These are phyloP conservation scores for Pseudogymnoascus sp. DNA, from an alignment of 2,329 filamentous ascomycete genomes.

Conservation along the genomic window DNA sequence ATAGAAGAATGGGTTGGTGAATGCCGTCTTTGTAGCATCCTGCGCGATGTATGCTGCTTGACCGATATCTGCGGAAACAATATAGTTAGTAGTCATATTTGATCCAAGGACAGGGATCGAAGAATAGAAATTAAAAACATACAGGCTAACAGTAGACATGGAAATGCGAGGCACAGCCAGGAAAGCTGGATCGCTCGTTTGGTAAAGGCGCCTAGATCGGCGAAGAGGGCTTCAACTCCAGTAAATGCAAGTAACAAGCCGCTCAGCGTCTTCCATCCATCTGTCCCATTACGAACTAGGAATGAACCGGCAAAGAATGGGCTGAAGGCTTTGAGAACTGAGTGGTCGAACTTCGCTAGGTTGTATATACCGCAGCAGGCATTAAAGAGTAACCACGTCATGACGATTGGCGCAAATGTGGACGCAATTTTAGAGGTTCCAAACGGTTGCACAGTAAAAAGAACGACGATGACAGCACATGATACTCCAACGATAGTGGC, in stretches of 20 bases:
- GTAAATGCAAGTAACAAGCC: slow-evolving; percentile 70
- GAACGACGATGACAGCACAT: slow-evolving; percentile 55
- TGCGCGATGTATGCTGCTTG: slow-evolving; percentile 66
- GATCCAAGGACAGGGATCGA: not conserved
- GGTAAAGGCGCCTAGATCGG: slow-evolving; percentile 69
- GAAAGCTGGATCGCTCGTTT: slow-evolving; percentile 63
- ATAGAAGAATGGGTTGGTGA: slow-evolving; percentile 68
- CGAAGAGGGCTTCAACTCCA: slow-evolving; percentile 71
- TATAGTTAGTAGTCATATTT: not conserved
- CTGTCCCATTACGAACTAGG: slow-evolving; percentile 49
- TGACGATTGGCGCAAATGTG: slow-evolving; percentile 58
- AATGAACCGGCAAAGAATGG: slow-evolving; percentile 55
- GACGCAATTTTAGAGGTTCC: slow-evolving; percentile 54
- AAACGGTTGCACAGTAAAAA: slow-evolving; percentile 59
- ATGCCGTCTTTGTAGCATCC: slow-evolving; percentile 47
- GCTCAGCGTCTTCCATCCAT: slow-evolving; percentile 59
- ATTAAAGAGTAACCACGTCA: slow-evolving; percentile 62
- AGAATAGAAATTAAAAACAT: slow-evolving; percentile 11
- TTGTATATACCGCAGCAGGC: slow-evolving; percentile 58
- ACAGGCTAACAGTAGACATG: slow-evolving; percentile 47
- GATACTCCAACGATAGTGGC: slow-evolving; percentile 53
- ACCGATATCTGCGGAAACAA: slow-evolving; percentile 59
- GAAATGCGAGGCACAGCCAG: slow-evolving; percentile 63
- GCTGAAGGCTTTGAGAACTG: slow-evolving; percentile 49
- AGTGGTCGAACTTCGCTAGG: slow-evolving; percentile 43